Percentiles rank a stretch among this genome's conserved stretches.
Conservation (phyloP, 2,329 filamentous ascomycete genomes). For the Aspergillus puulaauensis region DNA sequence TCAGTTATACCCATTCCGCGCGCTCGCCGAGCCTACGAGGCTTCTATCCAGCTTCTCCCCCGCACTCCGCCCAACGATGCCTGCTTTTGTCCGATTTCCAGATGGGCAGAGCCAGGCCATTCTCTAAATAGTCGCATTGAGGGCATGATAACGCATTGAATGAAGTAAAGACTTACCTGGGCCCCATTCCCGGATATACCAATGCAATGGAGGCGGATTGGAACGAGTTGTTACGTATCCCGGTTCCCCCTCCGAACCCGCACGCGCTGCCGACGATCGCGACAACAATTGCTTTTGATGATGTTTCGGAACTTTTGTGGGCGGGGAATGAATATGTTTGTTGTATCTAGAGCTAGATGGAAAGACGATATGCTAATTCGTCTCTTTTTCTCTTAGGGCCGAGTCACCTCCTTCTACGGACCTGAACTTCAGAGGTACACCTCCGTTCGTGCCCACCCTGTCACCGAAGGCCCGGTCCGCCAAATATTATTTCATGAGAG, state of each 20-base stretch:
- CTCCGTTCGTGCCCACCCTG: conserved; percentile 77
- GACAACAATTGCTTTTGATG: conserved; percentile 84
- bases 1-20: neutral
- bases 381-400: conserved; percentile 59
- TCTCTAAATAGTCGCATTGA: conserved; percentile 1
- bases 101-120: conserved; percentile 29
- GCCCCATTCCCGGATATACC: conserved; percentile 16
- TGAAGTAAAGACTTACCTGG: conserved; percentile 3
- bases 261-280: conserved; percentile 70
- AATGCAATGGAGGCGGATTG: conserved; percentile 49
- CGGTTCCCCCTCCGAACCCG: conserved; percentile 73
- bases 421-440: conserved; percentile 85
- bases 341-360: conserved; percentile 6
- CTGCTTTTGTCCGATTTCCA: conserved; percentile 30
- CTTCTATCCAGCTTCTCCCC: conserved; percentile 24
- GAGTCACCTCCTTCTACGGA: conserved; percentile 84
- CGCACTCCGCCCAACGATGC: conserved; percentile 40
- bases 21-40: neutral
- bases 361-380: neutral
- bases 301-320: conserved; percentile 87
- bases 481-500: conserved; percentile 90
- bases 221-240: conserved; percentile 74
- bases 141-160: neutral
- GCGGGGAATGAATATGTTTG: conserved; percentile 84
- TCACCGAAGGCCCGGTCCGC: conserved; percentile 73